Conservation (phyloP, 257 asterid genomes). For the Lavandula angustifolia region DNA sequence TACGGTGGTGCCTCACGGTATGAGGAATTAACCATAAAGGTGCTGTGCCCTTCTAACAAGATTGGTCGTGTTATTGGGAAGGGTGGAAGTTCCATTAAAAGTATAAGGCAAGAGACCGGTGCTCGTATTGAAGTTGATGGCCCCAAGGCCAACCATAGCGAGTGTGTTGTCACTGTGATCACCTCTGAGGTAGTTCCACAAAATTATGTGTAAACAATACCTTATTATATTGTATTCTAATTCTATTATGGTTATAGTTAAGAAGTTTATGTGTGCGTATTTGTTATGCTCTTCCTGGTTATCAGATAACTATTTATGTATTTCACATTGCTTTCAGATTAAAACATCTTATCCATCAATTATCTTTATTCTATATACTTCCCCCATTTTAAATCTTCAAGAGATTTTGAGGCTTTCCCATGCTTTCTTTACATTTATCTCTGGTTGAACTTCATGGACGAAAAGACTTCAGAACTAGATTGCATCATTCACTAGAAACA, state of each 20-base stretch:
- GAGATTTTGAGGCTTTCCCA: background rate
- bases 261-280: slow-evolving; percentile 2
- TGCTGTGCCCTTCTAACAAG: slow-evolving; percentile 72
- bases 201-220: background rate
- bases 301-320: no score
- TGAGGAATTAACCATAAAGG: slow-evolving; percentile 69
- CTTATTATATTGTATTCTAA: background rate
- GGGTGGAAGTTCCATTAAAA: slow-evolving; percentile 77
- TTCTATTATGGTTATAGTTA: background rate
- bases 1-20: slow-evolving; percentile 56
- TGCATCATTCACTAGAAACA: no score
- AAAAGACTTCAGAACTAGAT: slow-evolving; percentile 12
- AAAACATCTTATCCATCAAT: no score
- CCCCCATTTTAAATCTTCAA: background rate
- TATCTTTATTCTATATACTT: background rate
- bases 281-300: background rate
- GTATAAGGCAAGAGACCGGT: slow-evolving; percentile 83
- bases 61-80: slow-evolving; percentile 95
- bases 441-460: background rate
- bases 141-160: slow-evolving; percentile 62
- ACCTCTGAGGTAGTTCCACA: slow-evolving; percentile 66
- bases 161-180: slow-evolving; percentile 70
- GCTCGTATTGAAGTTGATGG: slow-evolving; percentile 89
- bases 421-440: background rate
- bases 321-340: no score